phyloP scores from a whole-genome alignment of 768 basidiomycete genomes.

The Termitomyces sp. region DNA sequence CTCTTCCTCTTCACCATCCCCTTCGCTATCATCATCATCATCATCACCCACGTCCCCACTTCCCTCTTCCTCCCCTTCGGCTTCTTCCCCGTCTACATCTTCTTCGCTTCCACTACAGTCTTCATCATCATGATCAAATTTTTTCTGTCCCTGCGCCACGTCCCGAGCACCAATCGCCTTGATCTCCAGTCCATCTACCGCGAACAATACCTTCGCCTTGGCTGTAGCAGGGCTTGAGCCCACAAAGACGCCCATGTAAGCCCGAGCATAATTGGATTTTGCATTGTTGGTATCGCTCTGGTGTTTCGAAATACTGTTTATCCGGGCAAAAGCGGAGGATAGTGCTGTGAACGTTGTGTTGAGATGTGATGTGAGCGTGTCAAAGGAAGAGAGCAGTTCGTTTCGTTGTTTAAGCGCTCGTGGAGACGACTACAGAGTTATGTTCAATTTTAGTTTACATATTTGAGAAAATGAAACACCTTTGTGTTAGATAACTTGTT shows the following conservation, averaged over 20 bases:
- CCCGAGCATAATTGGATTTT: slow-evolving; percentile 22
- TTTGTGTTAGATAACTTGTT: slow-evolving; percentile 45
- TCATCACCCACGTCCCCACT: slow-evolving; percentile 16
- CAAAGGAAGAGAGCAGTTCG: slow-evolving; percentile 63
- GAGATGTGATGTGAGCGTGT: slow-evolving; percentile 70
- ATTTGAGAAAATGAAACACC: slow-evolving; percentile 19
- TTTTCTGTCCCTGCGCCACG: slow-evolving; percentile 20
- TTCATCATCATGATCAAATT: slow-evolving; percentile 12
- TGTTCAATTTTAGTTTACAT: background rate
- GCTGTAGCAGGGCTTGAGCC: slow-evolving; percentile 64
- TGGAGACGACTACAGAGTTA: slow-evolving; percentile 31
- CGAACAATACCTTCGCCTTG: slow-evolving; percentile 57
- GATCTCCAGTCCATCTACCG: slow-evolving; percentile 60
- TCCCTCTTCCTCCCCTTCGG: slow-evolving; percentile 8
- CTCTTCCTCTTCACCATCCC: slow-evolving; percentile 10
- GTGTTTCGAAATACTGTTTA: background rate
- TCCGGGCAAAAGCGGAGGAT: slow-evolving; percentile 58
- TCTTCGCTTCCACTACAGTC: slow-evolving; percentile 15
- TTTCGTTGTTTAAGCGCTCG: slow-evolving; percentile 54
- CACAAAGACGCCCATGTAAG: slow-evolving; percentile 59
- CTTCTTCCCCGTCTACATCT: slow-evolving; percentile 16
- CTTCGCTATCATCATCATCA: slow-evolving; percentile 7
- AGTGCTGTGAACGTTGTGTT: slow-evolving; percentile 71
- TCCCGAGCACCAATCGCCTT: slow-evolving; percentile 37
- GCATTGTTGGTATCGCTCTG: background rate